Evolutionary conservation across 495 filamentous ascomycete species (phyloP).

Genomic region (Neurospora sp.): DNA sequence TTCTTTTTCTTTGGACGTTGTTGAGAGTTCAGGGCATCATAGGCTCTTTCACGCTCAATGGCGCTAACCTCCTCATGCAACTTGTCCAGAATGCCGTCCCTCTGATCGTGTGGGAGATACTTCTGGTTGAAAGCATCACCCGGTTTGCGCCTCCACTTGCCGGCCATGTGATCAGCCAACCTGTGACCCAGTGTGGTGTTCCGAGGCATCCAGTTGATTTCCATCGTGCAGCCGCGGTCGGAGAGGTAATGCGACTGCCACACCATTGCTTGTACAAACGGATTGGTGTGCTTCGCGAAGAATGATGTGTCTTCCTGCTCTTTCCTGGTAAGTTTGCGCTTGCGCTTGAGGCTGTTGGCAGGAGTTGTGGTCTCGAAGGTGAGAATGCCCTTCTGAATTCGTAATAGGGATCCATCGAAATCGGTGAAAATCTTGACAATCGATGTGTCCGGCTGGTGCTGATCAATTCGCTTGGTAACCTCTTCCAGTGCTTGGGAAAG

Average conservation of each 20-base stretch:
- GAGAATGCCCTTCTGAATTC: background rate
- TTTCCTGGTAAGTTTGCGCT: background rate
- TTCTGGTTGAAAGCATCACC: background rate
- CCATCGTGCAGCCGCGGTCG: background rate
- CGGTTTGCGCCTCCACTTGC: background rate
- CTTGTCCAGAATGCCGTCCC: background rate
- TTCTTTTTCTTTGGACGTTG: no score
- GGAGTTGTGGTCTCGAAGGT: accelerated
- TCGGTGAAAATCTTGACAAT: background rate
- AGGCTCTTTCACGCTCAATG: background rate
- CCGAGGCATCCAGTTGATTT: background rate
- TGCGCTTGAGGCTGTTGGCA: background rate
- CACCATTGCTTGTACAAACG: background rate
- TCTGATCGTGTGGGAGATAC: background rate
- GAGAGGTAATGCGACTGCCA: background rate
- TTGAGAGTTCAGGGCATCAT: background rate
- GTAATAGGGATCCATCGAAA: background rate
- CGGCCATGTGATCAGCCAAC: background rate
- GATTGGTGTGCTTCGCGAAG: background rate
- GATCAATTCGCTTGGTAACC: background rate
- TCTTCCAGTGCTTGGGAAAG: background rate
- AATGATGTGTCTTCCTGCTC: background rate
- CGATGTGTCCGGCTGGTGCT: background rate
- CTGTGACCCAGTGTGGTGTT: background rate
- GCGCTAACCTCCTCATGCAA: background rate